Evolutionary conservation across 768 basidiomycete species (phyloP).

Genomic region (Lactarius sanguifluus): DNA sequence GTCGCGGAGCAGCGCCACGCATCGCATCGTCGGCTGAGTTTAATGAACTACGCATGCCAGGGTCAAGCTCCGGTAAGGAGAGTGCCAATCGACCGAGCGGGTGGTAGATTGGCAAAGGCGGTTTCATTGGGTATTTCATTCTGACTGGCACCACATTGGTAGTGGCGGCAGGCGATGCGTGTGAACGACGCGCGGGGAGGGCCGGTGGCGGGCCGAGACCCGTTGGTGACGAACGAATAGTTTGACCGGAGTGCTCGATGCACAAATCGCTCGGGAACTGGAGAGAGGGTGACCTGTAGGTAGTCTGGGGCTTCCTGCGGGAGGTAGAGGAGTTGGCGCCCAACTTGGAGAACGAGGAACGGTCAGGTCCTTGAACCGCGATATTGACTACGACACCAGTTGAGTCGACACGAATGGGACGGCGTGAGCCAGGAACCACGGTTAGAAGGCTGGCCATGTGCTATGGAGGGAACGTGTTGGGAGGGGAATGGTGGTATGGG

Average conservation of each 20-base stretch:
- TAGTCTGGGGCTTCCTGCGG: conserved; percentile 28
- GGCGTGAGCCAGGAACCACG: conserved; percentile 29
- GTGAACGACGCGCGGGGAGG: conserved; percentile 14
- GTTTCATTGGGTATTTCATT: conserved; percentile 25
- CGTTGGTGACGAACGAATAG: conserved; percentile 9
- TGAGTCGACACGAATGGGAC: conserved; percentile 28
- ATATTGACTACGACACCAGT: conserved; percentile 27
- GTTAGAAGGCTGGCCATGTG: conserved; percentile 24
- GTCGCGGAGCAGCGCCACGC: conserved; percentile 20
- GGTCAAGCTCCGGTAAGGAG: conserved; percentile 28
- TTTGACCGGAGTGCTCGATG: conserved; percentile 28
- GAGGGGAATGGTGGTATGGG: neutral
- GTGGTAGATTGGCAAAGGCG: conserved; percentile 28
- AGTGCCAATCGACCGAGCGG: conserved; percentile 29
- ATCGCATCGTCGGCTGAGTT: conserved; percentile 14
- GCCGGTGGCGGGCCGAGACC: conserved; percentile 16
- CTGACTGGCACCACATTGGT: neutral
- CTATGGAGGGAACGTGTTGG: conserved; percentile 2
- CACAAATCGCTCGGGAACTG: conserved; percentile 24
- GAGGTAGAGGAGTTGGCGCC: conserved; percentile 19
- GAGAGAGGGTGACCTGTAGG: conserved; percentile 29
- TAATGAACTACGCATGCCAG: conserved; percentile 13
- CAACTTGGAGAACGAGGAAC: conserved; percentile 19
- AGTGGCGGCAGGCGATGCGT: conserved; percentile 11
- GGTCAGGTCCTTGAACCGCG: conserved; percentile 16